Base-by-base conservation (phyloP, 192 early-diverging fungal species). In the Phycomyces nitens region DNA sequence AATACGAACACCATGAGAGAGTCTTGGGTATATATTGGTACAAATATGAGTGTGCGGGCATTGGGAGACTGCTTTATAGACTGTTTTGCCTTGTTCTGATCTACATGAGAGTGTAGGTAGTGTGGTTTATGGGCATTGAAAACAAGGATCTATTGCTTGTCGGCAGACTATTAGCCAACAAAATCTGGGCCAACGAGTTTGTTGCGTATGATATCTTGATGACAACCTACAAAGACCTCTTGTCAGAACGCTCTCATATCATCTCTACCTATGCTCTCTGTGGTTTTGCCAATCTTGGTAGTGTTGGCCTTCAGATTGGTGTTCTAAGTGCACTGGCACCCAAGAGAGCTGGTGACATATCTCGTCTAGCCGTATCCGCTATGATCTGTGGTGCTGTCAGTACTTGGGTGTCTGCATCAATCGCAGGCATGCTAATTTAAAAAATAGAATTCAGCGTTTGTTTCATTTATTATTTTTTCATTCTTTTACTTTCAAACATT, bases 111-210 rank as follows among this genome's bases (percentile, higher is more conserved):
- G 29, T 34, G 7, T 34, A 34, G 29, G 29, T 70, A 90, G 64
- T 90, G 24, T 81, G 79, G 79, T 69, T 81, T 62, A 73, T 81
- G 50, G 79, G 79, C 50, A 68, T 74, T 58, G 71, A 72, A 14
- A 76, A 26, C 43, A 18, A 24, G 11, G 76, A 81, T 56, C 44
- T 81, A 39, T 75, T 85, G 34, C 58, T 52, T 26, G 87, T 87
- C 12, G 88, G 85, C 42, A 78, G 82, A 62, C 68, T 93, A 38
- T 88, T 76, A 83, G 67, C 72, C 14, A 85, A 83, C 42, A 92
- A 93, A 77, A 83, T 93, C 56, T 73, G 91, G 70, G 80, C 86
- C 50, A 96, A 94, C 77, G 94, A 96, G 83, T 92, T 96, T 73
- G 86, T 87, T n/a, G 94, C 89, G 2, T 96, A 90, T 74, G 34